A percentile compares a stretch with the other conserved stretches of the same genome.
Evolutionary conservation across 495 filamentous ascomycete species (phyloP).

Genomic region (Talaromyces ruber): DNA sequence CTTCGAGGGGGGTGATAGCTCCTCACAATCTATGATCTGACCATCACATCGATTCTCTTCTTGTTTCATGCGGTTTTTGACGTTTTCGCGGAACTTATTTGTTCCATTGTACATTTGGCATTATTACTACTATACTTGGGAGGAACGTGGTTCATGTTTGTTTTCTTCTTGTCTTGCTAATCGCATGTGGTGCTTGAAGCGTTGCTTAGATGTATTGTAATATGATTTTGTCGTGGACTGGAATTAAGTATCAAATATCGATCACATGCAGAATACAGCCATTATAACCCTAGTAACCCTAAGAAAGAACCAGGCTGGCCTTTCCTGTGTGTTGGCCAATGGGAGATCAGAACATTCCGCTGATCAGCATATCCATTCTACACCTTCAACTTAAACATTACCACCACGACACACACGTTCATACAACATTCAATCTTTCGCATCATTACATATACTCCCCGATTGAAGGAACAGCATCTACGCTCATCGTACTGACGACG

Average conservation of each 20-base stretch:
- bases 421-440: not conserved
- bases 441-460: not conserved
- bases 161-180: not conserved
- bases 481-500: not conserved
- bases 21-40: not conserved
- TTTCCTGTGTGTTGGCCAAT: slow-evolving; percentile 10
- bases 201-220: not conserved
- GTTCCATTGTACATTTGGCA: not conserved
- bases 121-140: not conserved
- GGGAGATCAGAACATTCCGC: not conserved
- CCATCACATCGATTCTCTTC: slow-evolving; percentile 6
- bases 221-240: not conserved
- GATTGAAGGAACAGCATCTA: not conserved
- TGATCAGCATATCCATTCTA: not conserved
- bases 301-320: slow-evolving; percentile 24
- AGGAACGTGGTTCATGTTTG: not conserved
- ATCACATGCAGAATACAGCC: not conserved
- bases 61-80: not conserved
- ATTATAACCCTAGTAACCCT: no score
- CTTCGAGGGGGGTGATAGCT: not conserved
- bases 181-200: not conserved
- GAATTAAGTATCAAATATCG: not conserved
- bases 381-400: not conserved
- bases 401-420: not conserved
- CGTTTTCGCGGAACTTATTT: not conserved